Conservation (phyloP, 768 basidiomycete genomes). For the Boletus reticuloceps region DNA sequence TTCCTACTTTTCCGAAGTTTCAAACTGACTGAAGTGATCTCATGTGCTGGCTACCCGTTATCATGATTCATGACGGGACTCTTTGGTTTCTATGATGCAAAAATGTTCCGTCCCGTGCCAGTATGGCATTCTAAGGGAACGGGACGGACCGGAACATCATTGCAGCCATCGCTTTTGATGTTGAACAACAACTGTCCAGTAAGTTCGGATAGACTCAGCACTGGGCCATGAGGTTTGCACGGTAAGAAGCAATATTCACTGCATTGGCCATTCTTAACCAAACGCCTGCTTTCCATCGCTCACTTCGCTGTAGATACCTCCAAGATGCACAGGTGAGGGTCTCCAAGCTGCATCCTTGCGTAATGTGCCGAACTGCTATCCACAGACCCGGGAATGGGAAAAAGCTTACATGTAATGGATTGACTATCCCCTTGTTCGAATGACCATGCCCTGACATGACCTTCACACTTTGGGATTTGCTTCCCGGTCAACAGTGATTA, state of each 20-base stretch:
- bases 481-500: conserved; percentile 53
- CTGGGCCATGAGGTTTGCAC: conserved; percentile 55
- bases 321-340: conserved; percentile 61
- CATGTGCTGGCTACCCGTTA: background rate
- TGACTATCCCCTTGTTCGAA: background rate
- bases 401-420: conserved; percentile 31
- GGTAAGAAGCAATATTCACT: conserved; percentile 34
- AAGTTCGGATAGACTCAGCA: background rate
- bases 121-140: background rate
- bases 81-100: conserved; percentile 4
- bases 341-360: background rate
- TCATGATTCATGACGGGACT: background rate
- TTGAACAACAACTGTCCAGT: background rate
- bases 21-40: conserved; percentile 7
- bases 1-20: conserved; percentile 10
- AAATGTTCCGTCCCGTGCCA: conserved; percentile 14
- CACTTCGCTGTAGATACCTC: conserved; percentile 49
- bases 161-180: background rate
- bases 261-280: background rate
- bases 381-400: conserved; percentile 63
- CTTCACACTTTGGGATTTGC: background rate
- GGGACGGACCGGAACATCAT: background rate
- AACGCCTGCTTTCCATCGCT: background rate
- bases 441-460: background rate
- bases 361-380: conserved; percentile 1